Conservation (phyloP, 257 asterid genomes). For the Ocimum tenuiflorum region DNA sequence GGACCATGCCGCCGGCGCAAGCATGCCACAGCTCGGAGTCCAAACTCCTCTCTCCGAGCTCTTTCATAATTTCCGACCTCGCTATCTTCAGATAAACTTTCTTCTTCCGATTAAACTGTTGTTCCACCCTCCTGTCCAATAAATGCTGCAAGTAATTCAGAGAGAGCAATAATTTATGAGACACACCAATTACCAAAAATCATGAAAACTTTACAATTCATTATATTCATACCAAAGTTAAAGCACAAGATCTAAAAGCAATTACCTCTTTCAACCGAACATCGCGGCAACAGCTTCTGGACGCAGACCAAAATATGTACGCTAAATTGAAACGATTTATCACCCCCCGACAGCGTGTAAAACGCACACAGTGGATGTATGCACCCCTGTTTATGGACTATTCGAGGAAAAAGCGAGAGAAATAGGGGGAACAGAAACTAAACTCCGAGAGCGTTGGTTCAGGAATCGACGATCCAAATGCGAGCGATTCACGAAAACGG, state of each 20-base stretch:
- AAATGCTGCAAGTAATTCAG: conserved; percentile 23
- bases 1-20: conserved; percentile 49
- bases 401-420: not conserved
- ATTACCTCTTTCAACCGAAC: conserved; percentile 14
- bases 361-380: not conserved
- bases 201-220: not conserved
- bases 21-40: conserved; percentile 50
- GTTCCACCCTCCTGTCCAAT: conserved; percentile 12
- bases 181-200: not conserved
- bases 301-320: not conserved
- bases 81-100: not conserved
- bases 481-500: conserved; percentile 17
- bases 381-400: not conserved
- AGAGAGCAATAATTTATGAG: not conserved
- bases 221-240: not conserved
- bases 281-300: not conserved
- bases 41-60: conserved; percentile 32
- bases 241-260: conserved; percentile 20
- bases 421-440: not conserved
- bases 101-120: conserved; percentile 11
- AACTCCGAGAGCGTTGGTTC: not conserved
- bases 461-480: conserved; percentile 8
- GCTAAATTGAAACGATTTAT: not conserved
- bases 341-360: conserved; percentile 2
- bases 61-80: conserved; percentile 17